Evolutionary conservation across 805 yeast species (phyloP).

Genomic region (Metschnikowia proteae): DNA sequence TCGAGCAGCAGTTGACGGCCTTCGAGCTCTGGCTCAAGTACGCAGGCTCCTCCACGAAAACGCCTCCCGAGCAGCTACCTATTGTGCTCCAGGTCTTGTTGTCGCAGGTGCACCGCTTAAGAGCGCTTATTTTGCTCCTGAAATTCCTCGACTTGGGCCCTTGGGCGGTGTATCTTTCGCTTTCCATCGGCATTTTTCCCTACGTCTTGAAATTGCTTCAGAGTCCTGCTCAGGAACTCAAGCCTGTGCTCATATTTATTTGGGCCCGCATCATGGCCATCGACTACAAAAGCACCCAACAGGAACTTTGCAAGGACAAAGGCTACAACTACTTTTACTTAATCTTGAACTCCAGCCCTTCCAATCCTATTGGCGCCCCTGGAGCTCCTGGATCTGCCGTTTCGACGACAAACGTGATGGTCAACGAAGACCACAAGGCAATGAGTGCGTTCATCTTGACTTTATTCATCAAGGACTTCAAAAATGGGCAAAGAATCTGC

Average conservation of each 20-base stretch:
- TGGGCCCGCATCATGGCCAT: slow-evolving; percentile 99
- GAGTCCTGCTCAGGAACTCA: slow-evolving; percentile 91
- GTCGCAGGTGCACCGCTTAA: slow-evolving; percentile 88
- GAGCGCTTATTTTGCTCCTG: slow-evolving; percentile 81
- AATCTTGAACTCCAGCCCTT: slow-evolving; percentile 52
- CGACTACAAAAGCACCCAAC: slow-evolving; percentile 85
- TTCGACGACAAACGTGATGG: slow-evolving; percentile 30
- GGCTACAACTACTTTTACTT: slow-evolving; percentile 85
- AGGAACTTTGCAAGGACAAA: slow-evolving; percentile 85
- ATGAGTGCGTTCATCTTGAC: slow-evolving; percentile 91
- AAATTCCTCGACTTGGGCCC: slow-evolving; percentile 92
- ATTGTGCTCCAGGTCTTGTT: slow-evolving; percentile 87
- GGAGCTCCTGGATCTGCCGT: slow-evolving; percentile 28
- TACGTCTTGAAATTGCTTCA: slow-evolving; percentile 86
- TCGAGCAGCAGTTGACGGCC: slow-evolving; percentile 94
- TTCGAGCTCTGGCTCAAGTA: slow-evolving; percentile 95
- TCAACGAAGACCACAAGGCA: slow-evolving; percentile 83
- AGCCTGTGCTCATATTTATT: slow-evolving; percentile 89
- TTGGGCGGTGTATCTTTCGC: slow-evolving; percentile 91
- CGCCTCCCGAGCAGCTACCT: slow-evolving; percentile 93
- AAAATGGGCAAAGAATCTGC: slow-evolving; percentile 75
- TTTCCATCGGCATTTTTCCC: slow-evolving; percentile 94
- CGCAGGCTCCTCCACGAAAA: slow-evolving; percentile 70
- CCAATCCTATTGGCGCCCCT: slow-evolving; percentile 28
- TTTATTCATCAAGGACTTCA: slow-evolving; percentile 75